Percentiles rank a stretch among this genome's conserved stretches.
phyloP scores from a whole-genome alignment of 192 early-diverging fungal genomes.

The Coemansia sp. region DNA sequence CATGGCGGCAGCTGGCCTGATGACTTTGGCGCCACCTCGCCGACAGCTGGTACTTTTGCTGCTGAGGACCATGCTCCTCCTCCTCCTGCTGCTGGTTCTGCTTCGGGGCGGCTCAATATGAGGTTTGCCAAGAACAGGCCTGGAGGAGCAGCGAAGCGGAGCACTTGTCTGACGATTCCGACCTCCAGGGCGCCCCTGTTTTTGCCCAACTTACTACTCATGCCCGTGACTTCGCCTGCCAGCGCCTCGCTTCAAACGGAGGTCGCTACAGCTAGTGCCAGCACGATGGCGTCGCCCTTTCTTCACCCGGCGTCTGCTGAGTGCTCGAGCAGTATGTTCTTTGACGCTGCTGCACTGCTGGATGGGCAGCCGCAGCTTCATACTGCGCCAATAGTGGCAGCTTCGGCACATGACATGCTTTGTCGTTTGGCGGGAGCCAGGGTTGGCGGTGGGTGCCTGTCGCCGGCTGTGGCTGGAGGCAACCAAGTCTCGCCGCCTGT shows the following conservation, averaged over 20 bases:
- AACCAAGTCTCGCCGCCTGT: constrained; percentile 15
- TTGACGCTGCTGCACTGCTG: constrained; percentile 13
- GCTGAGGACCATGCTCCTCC: not conserved
- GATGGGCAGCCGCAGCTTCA: constrained; percentile 12
- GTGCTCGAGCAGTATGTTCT: constrained; percentile 16
- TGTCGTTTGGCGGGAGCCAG: constrained; percentile 39
- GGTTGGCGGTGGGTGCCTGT: constrained; percentile 2
- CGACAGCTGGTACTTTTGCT: not conserved
- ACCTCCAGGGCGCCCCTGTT: constrained; percentile 14
- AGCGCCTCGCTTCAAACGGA: constrained; percentile 34
- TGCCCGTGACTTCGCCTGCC: constrained; percentile 38
- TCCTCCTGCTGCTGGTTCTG: not conserved
- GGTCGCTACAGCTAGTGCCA: constrained; percentile 28
- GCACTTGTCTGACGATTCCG: constrained; percentile 24
- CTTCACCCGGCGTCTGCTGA: constrained; percentile 16
- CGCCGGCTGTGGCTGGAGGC: not conserved
- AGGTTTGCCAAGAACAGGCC: constrained; percentile 9
- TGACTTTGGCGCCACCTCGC: not conserved
- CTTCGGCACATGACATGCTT: constrained; percentile 47
- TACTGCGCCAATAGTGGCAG: constrained; percentile 24
- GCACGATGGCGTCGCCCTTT: constrained; percentile 31
- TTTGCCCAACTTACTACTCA: constrained; percentile 19
- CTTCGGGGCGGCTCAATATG: constrained; percentile 3
- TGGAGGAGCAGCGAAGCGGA: not conserved
- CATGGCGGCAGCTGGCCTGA: constrained; percentile 3